Evolutionary conservation across 441 rosid species (phyloP), one percentile per base, ranked within the genome.

Genomic region (Capsella rubella): DNA sequence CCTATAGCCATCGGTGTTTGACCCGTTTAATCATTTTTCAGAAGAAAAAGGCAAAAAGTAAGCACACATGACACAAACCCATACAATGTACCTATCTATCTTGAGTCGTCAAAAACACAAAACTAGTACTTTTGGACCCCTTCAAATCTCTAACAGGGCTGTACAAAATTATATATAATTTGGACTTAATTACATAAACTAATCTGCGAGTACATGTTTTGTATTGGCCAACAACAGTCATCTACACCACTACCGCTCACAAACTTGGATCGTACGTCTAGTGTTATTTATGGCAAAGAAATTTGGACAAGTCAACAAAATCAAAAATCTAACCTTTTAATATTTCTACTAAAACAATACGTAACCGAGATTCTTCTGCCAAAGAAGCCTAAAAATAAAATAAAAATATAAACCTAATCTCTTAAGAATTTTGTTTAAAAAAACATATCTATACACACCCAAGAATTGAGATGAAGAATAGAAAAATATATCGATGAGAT

Each of bases 61-160:
- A 37, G 40, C 11, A 37, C 4, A 37, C 40, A 37, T 32, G 8
- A 6, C 34, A 32, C 34, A 32, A 18, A 18, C 34, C 40, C 11
- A 37, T 95, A 32, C 34, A 46, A 95, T 88, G 78, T 95, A 96
- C 97, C 3, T 95, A 96, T 72, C 97, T 85, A 77, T 90, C 97
- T 72, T 89, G 97, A 55, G 21, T 18, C 97, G 81, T 34, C 82
- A 95, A 86, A 74, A 97, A 95, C 65, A 89, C 53, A 35, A 25
- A 83, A 64, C 31, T 92, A 18, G 21, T 56, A 80, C 62, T 64
- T 67, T 82, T 66, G 28, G 96, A 86, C 47, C 99, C 97, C 69
- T 88, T 81, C 82, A 18, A 92, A 83, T 87, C 89, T 79, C 79
- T 85, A 46, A 72, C 86, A 21, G 99, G 99, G 60, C 82, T 87